phyloP scores from a whole-genome alignment of 2,329 filamentous ascomycete species.

The Triangularia verruculosa region DNA sequence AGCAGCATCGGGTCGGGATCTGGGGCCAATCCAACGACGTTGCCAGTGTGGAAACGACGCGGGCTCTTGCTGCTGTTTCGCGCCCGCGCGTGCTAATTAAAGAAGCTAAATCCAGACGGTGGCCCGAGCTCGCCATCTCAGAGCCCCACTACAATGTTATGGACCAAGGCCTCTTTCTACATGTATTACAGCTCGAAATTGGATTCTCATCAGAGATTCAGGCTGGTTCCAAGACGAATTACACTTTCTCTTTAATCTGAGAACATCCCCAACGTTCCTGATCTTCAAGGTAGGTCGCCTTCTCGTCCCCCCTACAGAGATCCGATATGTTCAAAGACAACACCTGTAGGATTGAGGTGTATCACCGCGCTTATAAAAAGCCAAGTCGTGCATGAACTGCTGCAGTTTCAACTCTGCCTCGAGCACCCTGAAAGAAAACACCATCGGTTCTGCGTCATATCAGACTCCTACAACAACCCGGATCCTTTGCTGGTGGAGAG shows the following conservation, averaged over 20 bases:
- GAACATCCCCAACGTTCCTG: background rate
- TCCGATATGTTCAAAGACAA: background rate
- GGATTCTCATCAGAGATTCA: too few species aligned
- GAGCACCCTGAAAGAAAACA: constrained; percentile 4
- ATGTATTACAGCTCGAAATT: too few species aligned
- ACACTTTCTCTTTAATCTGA: too few species aligned
- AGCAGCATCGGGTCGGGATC: background rate
- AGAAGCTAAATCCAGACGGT: constrained; percentile 2
- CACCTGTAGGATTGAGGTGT: background rate
- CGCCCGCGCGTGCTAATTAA: constrained; percentile 7
- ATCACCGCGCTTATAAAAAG: background rate
- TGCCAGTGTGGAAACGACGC: constrained; percentile 3
- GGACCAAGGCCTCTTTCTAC: background rate
- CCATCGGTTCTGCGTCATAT: background rate
- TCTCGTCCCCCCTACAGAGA: background rate
- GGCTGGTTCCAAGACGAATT: background rate
- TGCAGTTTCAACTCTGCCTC: constrained; percentile 26
- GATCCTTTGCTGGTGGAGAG: background rate
- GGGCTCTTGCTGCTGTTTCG: background rate
- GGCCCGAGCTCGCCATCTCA: constrained; percentile 11
- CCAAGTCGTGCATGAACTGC: constrained; percentile 22
- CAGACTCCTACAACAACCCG: background rate
- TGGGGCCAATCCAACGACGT: constrained; percentile 18
- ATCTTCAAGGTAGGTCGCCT: background rate
- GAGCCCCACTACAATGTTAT: background rate